These are phyloP conservation scores for Melanogaster broomeanus DNA, from an alignment of 768 basidiomycete genomes.

Conservation along the genomic window DNA sequence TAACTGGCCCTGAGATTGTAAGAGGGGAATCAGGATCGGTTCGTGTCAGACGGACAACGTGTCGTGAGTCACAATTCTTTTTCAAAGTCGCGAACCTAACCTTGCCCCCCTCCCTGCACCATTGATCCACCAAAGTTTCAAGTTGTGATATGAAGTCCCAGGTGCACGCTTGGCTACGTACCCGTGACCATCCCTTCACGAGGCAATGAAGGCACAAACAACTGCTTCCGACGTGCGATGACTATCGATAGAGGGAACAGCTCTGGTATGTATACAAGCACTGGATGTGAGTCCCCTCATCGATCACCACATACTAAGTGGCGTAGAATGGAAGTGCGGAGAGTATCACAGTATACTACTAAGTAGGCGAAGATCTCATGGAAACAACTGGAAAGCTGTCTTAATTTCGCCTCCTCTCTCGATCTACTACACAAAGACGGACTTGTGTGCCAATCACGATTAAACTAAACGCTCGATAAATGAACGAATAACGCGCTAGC, in stretches of 20 bases:
- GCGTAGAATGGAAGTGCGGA: slow-evolving; percentile 5
- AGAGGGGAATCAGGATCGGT: not conserved
- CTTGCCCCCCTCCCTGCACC: slow-evolving; percentile 5
- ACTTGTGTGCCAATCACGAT: slow-evolving; percentile 30
- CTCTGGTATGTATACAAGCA: no score
- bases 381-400: no score
- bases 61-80: not conserved
- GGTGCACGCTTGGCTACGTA: no score
- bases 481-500: slow-evolving; percentile 1
- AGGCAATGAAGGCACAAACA: no score
- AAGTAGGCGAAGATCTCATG: no score
- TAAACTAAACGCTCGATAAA: slow-evolving; percentile 34
- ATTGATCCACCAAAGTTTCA: not conserved
- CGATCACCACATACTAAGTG: slow-evolving; percentile 2
- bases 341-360: slow-evolving; percentile 4
- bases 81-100: slow-evolving; percentile 17
- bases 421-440: not conserved
- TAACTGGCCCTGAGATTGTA: slow-evolving; percentile 7
- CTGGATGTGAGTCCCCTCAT: not conserved
- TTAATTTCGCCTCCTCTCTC: not conserved
- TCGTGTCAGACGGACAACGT: not conserved
- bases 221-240: no score
- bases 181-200: no score
- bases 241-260: no score
- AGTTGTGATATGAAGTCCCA: not conserved